A percentile compares a stretch with the other conserved stretches of the same genome.
These are phyloP conservation scores for Helianthus tuberosus DNA, from an alignment of 129 eudicot genomes.

Conservation along the genomic window DNA sequence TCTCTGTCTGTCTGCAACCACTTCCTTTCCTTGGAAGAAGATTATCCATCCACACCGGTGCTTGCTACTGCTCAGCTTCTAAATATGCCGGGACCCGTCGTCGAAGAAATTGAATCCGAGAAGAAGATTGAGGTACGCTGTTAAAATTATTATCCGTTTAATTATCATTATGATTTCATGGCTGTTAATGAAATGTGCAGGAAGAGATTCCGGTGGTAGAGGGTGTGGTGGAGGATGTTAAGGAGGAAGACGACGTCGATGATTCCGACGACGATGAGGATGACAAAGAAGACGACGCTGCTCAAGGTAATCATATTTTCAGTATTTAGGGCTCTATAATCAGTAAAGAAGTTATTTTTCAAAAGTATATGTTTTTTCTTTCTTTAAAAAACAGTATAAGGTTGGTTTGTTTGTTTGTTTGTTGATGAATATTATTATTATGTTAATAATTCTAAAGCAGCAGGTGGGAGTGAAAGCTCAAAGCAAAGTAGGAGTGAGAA, in stretches of 20 bases:
- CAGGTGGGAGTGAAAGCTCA: constrained; percentile 57
- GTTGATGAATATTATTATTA: too few relatives aligned
- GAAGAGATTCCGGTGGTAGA: constrained; percentile 65
- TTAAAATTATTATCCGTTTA: background rate
- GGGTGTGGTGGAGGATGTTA: constrained; percentile 83
- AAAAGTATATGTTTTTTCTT: too few relatives aligned
- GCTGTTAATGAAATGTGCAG: constrained; percentile 16
- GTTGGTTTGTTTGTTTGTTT: too few relatives aligned
- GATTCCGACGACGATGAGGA: constrained; percentile 55
- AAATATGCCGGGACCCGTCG: constrained; percentile 76
- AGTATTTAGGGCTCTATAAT: too few relatives aligned
- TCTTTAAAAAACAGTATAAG: too few relatives aligned
- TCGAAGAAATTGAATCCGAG: constrained; percentile 54
- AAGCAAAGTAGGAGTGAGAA: constrained; percentile 95
- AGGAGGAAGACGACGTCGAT: constrained; percentile 59
- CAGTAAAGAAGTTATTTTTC: too few relatives aligned
- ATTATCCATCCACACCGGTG: constrained; percentile 34
- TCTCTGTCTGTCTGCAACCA: background rate
- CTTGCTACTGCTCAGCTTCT: background rate
- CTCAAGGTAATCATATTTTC: constrained; percentile 30
- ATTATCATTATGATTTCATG: background rate
- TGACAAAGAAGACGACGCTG: constrained; percentile 44
- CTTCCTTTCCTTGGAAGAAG: background rate
- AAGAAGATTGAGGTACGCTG: constrained; percentile 41
- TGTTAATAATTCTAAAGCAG: background rate